Evolutionary conservation across 192 early-diverging fungal species (phyloP), one percentile per base, ranked within the genome.

Genomic region (Coemansia sp.): DNA sequence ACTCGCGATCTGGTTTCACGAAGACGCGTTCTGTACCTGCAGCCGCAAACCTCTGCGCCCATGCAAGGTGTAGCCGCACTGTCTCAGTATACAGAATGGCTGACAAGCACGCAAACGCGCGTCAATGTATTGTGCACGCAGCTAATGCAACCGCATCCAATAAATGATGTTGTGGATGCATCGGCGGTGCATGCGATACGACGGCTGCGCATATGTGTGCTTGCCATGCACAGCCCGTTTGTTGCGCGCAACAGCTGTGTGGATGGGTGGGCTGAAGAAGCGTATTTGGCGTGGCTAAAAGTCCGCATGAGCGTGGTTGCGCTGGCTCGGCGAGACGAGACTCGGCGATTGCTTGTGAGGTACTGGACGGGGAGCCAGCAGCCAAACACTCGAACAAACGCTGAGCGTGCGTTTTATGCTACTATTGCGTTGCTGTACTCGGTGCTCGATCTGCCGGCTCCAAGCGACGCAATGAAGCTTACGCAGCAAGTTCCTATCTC

Each of bases 1-100:
- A 25, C 64, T n/a, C 41, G 56, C 0, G 17, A 38, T 19, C 29
- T 56, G 1, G 21, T 66, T 3, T 41, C 32, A 2, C 38, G n/a
- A 9, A 47, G 60, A 2, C 59, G 71, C 5, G 69, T 73, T 17
- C 37, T 79, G 9, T 79, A 67, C 23, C 59, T 79, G 67, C 76
- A 79, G 57, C 63, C 76, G 6, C 7, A 17, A 24, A 4, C 5
- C 21, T 17, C 25, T 11, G 9, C 55, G 19, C 24, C 19, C 21
- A 23, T 35, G 17, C 24, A n/a, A 6, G 23, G 47, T 2, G 12
- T 24, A 4, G 53, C 38, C 6, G 6, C 23, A 4, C 59, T 51
- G 1, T 5, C 59, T 39, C 64, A 63, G 15, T 76, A 70, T 56
- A 27, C 43, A 29, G 7, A 55, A 7, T 76, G 74, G 74, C 41